phyloP scores from a whole-genome alignment of 2,329 filamentous ascomycete species.

The Ophiostoma sp. region DNA sequence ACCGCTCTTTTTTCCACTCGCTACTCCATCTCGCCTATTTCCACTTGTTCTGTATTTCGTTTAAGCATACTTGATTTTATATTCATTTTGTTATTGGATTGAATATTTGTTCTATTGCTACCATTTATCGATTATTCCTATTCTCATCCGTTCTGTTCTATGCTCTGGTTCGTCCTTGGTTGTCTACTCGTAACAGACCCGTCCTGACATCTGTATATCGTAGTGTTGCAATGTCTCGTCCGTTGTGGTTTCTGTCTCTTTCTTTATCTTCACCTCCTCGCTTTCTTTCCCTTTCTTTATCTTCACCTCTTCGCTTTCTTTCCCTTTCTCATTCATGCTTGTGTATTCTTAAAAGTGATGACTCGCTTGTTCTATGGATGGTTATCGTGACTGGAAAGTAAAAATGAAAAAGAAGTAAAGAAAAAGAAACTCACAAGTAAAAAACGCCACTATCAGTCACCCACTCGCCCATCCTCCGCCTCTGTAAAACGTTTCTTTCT shows the following conservation, averaged over 20 bases:
- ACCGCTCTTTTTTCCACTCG: background rate
- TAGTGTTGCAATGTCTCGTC: background rate
- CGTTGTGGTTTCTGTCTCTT: no score
- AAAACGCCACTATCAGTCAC: background rate
- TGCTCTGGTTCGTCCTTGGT: background rate
- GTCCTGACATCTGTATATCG: background rate
- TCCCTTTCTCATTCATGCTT: background rate
- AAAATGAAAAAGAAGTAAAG: background rate
- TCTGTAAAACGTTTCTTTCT: background rate
- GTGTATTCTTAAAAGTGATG: background rate
- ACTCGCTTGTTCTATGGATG: background rate
- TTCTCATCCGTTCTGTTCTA: background rate
- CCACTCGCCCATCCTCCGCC: background rate
- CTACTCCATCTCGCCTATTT: background rate
- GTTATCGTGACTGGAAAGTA: background rate
- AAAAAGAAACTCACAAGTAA: background rate
- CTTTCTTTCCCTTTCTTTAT: background rate
- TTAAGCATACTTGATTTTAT: constrained; percentile 2
- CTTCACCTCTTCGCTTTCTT: background rate
- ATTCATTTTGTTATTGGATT: background rate
- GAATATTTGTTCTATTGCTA: background rate
- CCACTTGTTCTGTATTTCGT: background rate
- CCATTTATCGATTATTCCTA: background rate
- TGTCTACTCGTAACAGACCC: background rate
- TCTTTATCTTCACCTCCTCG: no score